Evolutionary conservation across 768 basidiomycete genomes (phyloP).

Genomic region (Amanita jacksonii): DNA sequence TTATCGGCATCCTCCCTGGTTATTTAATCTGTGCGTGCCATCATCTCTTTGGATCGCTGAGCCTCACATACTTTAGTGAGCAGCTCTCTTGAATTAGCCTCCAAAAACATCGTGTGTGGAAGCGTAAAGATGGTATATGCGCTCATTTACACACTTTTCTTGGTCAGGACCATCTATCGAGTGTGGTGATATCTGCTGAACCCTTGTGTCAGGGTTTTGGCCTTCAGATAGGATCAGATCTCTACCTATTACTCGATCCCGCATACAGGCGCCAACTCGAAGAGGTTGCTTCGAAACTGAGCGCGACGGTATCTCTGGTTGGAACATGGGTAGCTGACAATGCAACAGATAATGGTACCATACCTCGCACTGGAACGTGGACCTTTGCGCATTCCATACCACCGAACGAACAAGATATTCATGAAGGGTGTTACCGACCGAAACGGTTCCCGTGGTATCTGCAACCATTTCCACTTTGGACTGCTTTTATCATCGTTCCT

Average conservation of each 20-base stretch:
- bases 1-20: conserved; percentile 86
- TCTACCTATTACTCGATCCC: conserved; percentile 65
- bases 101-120: conserved; percentile 78
- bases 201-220: conserved; percentile 51
- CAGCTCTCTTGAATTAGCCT: conserved; percentile 75
- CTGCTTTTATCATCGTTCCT: conserved; percentile 67
- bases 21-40: conserved; percentile 55
- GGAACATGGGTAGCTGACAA: conserved; percentile 66
- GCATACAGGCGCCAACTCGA: conserved; percentile 42
- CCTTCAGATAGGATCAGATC: conserved; percentile 74
- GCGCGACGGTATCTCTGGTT: conserved; percentile 40
- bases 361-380: conserved; percentile 53
- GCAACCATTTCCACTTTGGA: conserved; percentile 77
- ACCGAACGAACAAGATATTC: conserved; percentile 35
- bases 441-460: conserved; percentile 61
- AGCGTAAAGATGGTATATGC: conserved; percentile 86
- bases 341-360: conserved; percentile 26
- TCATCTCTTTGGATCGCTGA: conserved; percentile 7
- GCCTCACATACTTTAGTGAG: conserved; percentile 38
- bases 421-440: conserved; percentile 65
- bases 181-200: neutral
- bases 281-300: conserved; percentile 40
- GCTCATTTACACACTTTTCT: conserved; percentile 77
- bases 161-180: conserved; percentile 29
- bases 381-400: conserved; percentile 49